Base-by-base conservation (phyloP, 768 basidiomycete genomes). In the Pisolithus orientalis region DNA sequence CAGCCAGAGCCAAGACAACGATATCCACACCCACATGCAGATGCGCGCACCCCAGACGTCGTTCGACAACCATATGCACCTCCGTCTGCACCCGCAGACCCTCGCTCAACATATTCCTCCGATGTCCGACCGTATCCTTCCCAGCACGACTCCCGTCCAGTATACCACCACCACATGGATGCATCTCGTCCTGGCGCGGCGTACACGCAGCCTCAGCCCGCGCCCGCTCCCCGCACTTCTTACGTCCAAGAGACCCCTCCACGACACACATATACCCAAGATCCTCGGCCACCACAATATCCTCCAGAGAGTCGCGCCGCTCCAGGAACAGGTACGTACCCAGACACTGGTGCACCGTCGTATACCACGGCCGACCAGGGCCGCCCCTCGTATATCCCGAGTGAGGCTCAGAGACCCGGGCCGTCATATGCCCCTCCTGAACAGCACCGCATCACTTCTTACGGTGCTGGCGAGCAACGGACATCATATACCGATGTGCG, bases 101-200 rank as follows among this genome's bases (percentile, higher is more conserved):
- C 57, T 10, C 56, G 63, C 9, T 59, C 25, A 21, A 28, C 43
- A 27, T 24, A 21, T 25, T 9, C 64, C 28, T 7, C 62, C 27
- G 62, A 39, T 31, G 46, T 8, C 27, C 31, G 32, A 3, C 28
- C 40, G 17, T 47, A 47, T 32, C 34, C 21, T 21, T 21, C 50
- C 43, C 58, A 57, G 25, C 62, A 64, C 21, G 63, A 65, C 17
- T 5, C 59, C 9, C 63, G 63, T 39, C 34, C 52, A 1, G 39
- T 44, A 6, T 65, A 62, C 31, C 5, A 59, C 8, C 59, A 65
- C 10, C 64, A 59, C 28, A 44, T 21, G 0, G 60, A 66, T 29
- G 45, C 53, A 10, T 58, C 60, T 4, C 56, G 64, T 1, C 57
- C 64, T 3, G 52, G 55, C 8, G 55, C 64, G 11, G 59, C 63